Percentiles rank a stretch among this genome's conserved stretches.
phyloP scores from a whole-genome alignment of 108 stramenopile species.

The Cyclostephanos invisitatus region DNA sequence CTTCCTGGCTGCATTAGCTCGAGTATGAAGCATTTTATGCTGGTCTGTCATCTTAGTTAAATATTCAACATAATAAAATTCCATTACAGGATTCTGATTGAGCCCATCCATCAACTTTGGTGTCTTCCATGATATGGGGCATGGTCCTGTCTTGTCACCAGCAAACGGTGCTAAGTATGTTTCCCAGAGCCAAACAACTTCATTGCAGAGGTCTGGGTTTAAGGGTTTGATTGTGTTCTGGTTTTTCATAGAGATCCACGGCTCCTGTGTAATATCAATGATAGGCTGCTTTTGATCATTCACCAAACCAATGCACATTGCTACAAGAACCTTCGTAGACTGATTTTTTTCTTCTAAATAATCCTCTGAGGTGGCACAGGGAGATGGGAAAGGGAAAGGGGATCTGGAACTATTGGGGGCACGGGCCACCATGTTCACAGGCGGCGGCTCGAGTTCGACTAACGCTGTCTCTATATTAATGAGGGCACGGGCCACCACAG shows the following conservation, averaged over 20 bases:
- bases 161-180: neutral
- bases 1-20: neutral
- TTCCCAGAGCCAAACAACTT: neutral
- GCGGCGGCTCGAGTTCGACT: too few species aligned
- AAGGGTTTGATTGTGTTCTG: neutral
- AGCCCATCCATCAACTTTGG: neutral
- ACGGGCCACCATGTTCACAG: too few species aligned
- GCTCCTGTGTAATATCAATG: neutral
- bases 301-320: neutral
- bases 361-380: neutral
- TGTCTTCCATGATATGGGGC: neutral
- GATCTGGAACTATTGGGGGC: too few species aligned
- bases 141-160: neutral
- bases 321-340: too few species aligned
- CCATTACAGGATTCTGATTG: neutral
- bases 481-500: too few species aligned
- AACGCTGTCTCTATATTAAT: too few species aligned
- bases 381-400: too few species aligned
- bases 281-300: neutral
- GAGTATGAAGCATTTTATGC: neutral
- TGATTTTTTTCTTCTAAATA: too few species aligned
- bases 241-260: neutral
- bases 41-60: neutral
- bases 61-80: neutral
- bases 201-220: neutral